phyloP scores from a whole-genome alignment of 345 rosid genomes.

The Psidium guajava region DNA sequence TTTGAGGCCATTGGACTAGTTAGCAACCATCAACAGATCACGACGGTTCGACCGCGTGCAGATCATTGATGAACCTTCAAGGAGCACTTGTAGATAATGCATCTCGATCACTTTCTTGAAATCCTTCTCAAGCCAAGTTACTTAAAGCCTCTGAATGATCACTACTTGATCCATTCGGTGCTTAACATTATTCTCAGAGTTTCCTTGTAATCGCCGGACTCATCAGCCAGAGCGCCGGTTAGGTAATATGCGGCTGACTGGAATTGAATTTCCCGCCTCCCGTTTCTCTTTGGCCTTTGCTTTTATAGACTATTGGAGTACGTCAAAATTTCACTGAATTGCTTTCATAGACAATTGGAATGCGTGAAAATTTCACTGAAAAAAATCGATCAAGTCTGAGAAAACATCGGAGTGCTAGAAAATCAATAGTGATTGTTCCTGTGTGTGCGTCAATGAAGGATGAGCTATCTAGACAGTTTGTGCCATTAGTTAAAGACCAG shows the following conservation, averaged over 20 bases:
- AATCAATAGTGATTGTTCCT: neutral
- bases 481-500: neutral
- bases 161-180: neutral
- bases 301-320: neutral
- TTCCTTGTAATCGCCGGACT: neutral
- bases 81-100: neutral
- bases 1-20: neutral
- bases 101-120: neutral
- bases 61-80: neutral
- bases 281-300: neutral
- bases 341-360: neutral
- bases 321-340: too few relatives aligned
- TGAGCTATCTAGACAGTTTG: neutral
- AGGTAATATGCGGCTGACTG: neutral
- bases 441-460: neutral
- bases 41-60: neutral
- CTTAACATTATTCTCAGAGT: neutral
- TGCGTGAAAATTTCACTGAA: neutral
- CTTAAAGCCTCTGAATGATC: neutral
- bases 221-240: neutral
- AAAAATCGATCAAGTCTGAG: neutral
- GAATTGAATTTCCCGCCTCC: neutral
- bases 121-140: neutral
- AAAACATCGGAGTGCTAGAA: neutral
- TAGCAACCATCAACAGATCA: neutral